Evolutionary conservation across 2,329 filamentous ascomycete genomes (phyloP).

Genomic region (Plenodomus tracheiphilus): DNA sequence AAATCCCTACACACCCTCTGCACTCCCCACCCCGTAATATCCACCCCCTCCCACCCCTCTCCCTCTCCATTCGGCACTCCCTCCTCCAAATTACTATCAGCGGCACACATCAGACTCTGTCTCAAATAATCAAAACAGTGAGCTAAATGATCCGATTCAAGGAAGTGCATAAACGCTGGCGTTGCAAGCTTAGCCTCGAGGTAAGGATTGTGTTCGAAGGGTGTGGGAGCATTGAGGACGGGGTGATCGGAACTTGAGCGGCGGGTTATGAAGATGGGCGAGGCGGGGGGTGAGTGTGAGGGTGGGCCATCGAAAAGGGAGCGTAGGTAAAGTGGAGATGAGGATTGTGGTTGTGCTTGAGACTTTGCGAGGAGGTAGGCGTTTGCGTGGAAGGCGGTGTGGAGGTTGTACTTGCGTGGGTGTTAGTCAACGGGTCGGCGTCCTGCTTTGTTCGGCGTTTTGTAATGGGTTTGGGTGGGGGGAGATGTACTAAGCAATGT

Average conservation of each 20-base stretch:
- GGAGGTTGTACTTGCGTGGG: slow-evolving; percentile 4
- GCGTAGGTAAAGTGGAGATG: neutral
- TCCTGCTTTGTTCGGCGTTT: no score
- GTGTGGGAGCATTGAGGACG: no score
- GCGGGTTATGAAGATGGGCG: neutral
- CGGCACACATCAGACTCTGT: slow-evolving; percentile 30
- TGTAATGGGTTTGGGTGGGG: neutral
- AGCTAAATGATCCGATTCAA: neutral
- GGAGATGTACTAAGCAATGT: slow-evolving; percentile 9
- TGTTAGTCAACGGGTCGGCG: no score
- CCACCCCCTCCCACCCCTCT: neutral
- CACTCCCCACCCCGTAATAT: slow-evolving; percentile 18
- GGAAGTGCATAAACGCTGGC: neutral
- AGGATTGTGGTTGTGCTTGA: neutral
- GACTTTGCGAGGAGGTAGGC: slow-evolving; percentile 9
- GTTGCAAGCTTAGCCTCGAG: slow-evolving; percentile 3
- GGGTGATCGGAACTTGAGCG: no score
- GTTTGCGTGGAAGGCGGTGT: slow-evolving; percentile 2
- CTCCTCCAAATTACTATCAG: slow-evolving; percentile 27
- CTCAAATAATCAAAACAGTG: slow-evolving; percentile 35
- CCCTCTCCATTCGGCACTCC: slow-evolving; percentile 2
- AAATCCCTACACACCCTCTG: slow-evolving; percentile 31
- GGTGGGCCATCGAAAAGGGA: neutral
- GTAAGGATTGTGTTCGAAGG: slow-evolving; percentile 3
- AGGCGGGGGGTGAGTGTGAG: neutral